These are phyloP conservation scores for Aspergillus sp. DNA, from an alignment of 2,329 filamentous ascomycete species.

Conservation along the genomic window DNA sequence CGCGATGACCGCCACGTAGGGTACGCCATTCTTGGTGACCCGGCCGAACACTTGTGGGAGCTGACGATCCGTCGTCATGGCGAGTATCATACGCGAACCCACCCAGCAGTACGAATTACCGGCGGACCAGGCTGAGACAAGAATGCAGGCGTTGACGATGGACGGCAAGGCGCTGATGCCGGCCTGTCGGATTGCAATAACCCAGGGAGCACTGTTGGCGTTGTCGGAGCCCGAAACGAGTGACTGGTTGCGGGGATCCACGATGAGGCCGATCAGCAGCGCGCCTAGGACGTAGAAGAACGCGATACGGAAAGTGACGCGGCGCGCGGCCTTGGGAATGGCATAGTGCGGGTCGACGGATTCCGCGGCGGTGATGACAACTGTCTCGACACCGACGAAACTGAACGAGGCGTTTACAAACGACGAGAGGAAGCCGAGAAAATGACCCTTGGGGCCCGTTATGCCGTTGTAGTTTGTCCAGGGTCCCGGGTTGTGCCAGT, in stretches of 20 bases:
- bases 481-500: slow-evolving; percentile 34
- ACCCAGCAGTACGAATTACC: slow-evolving; percentile 48
- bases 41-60: slow-evolving; percentile 58
- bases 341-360: slow-evolving; percentile 39
- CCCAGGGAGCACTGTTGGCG: slow-evolving; percentile 35
- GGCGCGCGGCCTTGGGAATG: slow-evolving; percentile 42
- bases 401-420: slow-evolving; percentile 43
- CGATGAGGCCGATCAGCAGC: slow-evolving; percentile 31
- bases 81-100: slow-evolving; percentile 61
- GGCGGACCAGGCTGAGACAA: slow-evolving; percentile 41
- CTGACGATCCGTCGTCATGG: slow-evolving; percentile 59
- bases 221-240: slow-evolving; percentile 28
- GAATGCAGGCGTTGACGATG: slow-evolving; percentile 36
- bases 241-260: slow-evolving; percentile 20
- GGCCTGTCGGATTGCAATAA: slow-evolving; percentile 35
- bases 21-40: slow-evolving; percentile 53
- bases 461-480: slow-evolving; percentile 34
- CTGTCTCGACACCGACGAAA: slow-evolving; percentile 43
- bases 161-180: slow-evolving; percentile 35
- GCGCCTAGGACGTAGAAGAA: slow-evolving; percentile 39
- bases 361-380: slow-evolving; percentile 43
- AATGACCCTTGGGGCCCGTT: slow-evolving; percentile 32
- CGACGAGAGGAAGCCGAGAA: slow-evolving; percentile 38
- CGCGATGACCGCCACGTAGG: slow-evolving; percentile 59
- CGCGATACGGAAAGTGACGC: slow-evolving; percentile 41